Evolutionary conservation across 805 yeast species (phyloP).

Genomic region (Wickerhamiella dianesei): DNA sequence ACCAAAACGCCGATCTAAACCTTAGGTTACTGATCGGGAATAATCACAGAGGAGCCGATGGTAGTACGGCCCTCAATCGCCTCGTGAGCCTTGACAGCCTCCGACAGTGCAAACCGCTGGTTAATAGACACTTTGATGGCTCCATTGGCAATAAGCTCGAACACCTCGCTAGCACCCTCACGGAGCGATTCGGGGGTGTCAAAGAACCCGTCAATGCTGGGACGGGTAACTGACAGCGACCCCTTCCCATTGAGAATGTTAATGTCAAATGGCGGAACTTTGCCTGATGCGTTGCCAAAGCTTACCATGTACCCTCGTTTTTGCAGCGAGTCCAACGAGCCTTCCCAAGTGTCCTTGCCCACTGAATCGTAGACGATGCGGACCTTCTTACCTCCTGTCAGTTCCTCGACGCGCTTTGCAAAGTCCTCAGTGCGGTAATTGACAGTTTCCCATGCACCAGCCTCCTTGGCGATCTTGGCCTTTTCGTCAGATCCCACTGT

Average conservation of each 20-base stretch:
- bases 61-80: slow-evolving; percentile 53
- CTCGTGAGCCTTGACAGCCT: slow-evolving; percentile 44
- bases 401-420: slow-evolving; percentile 21
- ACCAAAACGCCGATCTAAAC: no score
- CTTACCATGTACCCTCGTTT: slow-evolving; percentile 58
- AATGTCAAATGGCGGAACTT: slow-evolving; percentile 55
- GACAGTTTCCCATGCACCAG: slow-evolving; percentile 68
- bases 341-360: slow-evolving; percentile 56
- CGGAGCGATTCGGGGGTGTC: slow-evolving; percentile 32
- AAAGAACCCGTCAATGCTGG: slow-evolving; percentile 45
- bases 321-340: slow-evolving; percentile 45
- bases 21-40: no score
- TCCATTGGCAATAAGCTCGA: slow-evolving; percentile 22
- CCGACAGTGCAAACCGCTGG: slow-evolving; percentile 41
- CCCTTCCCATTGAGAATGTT: slow-evolving; percentile 43
- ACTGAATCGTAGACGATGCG: slow-evolving; percentile 27
- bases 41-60: slow-evolving; percentile 33
- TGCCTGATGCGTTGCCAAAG: slow-evolving; percentile 80
- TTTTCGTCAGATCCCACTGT: slow-evolving; percentile 70
- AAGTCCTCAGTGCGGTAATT: slow-evolving; percentile 25
- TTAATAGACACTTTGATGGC: slow-evolving; percentile 32
- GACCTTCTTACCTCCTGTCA: slow-evolving; percentile 24
- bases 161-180: slow-evolving; percentile 10
- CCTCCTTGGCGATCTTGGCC: slow-evolving; percentile 44
- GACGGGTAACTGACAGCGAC: slow-evolving; percentile 45